Evolutionary conservation across 78 protist genomes (phyloP).

Genomic region (Isochrysis galbana): DNA sequence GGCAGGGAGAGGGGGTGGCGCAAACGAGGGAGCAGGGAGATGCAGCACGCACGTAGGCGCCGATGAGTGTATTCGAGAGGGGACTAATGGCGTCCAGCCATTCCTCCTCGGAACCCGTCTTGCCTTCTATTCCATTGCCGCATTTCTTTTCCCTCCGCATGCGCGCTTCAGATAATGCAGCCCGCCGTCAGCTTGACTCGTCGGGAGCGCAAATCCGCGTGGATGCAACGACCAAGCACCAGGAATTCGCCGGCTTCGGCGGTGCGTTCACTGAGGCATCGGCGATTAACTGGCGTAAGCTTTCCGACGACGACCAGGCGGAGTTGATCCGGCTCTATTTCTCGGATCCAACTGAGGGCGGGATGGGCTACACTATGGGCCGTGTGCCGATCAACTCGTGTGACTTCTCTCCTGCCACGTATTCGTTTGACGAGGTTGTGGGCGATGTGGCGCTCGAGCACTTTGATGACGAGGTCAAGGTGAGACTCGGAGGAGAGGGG

Average conservation of each 20-base stretch:
- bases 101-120: too few relatives aligned
- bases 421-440: slow-evolving; percentile 42
- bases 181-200: too few relatives aligned
- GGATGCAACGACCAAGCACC: not conserved
- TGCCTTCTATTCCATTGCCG: too few relatives aligned
- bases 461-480: slow-evolving; percentile 16
- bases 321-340: not conserved
- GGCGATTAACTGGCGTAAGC: not conserved
- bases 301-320: not conserved
- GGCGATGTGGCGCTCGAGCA: slow-evolving; percentile 18
- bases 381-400: slow-evolving; percentile 51
- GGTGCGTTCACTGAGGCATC: slow-evolving; percentile 61
- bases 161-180: too few relatives aligned
- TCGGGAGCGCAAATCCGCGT: too few relatives aligned
- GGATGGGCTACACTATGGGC: slow-evolving; percentile 35
- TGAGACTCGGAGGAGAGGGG: too few relatives aligned
- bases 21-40: too few relatives aligned
- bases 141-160: too few relatives aligned
- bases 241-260: slow-evolving; percentile 46
- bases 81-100: too few relatives aligned
- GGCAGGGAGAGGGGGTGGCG: too few relatives aligned
- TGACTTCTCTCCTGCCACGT: slow-evolving; percentile 41
- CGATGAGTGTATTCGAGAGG: too few relatives aligned
- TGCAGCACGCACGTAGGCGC: too few relatives aligned
- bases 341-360: not conserved